Evolutionary conservation across 129 eudicot genomes (phyloP).

Genomic region (Silybum marianum): DNA sequence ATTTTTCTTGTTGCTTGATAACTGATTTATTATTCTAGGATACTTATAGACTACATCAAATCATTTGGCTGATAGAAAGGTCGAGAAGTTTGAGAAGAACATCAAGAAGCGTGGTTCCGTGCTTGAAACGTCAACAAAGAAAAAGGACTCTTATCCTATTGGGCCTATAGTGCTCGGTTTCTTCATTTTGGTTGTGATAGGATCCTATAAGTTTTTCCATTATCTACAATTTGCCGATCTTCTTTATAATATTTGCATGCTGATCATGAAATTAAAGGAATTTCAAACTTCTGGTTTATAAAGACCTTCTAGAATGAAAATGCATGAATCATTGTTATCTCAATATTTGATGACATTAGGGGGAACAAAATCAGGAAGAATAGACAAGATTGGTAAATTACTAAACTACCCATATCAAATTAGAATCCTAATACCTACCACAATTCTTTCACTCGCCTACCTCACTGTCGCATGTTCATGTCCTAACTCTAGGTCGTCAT

Average conservation of each 20-base stretch:
- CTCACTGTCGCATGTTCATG: too few species aligned
- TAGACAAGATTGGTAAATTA: not conserved
- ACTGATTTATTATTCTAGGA: conserved; percentile 9
- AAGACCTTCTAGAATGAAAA: not conserved
- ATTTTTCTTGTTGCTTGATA: too few species aligned
- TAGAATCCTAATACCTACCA: not conserved
- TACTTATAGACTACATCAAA: conserved; percentile 57
- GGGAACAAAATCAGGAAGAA: not conserved
- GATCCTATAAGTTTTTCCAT: conserved; percentile 63
- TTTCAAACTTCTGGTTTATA: not conserved
- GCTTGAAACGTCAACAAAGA: conserved; percentile 61
- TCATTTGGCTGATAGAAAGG: conserved; percentile 70
- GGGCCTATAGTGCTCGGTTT: conserved; percentile 69
- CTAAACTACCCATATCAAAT: not conserved
- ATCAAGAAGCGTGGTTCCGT: conserved; percentile 65
- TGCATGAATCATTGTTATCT: conserved; percentile 3
- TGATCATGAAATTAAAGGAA: conserved; percentile 8
- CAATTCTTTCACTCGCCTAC: not conserved
- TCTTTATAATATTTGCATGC: not conserved
- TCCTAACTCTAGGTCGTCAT: too few species aligned
- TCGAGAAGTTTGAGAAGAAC: conserved; percentile 77
- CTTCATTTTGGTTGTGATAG: conserved; percentile 70
- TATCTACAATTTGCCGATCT: not conserved
- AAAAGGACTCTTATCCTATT: conserved; percentile 62
- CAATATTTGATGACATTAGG: not conserved